phyloP scores from a whole-genome alignment of 1,139 yeast species.

The Lodderomyces margitis region DNA sequence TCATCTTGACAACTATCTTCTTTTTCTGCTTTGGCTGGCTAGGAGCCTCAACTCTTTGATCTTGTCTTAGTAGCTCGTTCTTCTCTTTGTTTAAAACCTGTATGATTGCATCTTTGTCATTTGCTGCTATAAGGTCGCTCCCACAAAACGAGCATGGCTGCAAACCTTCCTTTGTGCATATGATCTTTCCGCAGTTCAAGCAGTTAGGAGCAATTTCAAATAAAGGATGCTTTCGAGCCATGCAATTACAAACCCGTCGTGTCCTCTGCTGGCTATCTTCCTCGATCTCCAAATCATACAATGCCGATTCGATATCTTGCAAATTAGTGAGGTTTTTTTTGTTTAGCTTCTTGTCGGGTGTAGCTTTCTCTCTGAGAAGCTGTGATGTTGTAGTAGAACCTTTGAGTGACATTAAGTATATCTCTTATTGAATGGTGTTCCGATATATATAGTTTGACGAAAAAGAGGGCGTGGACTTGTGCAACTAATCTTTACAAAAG shows the following conservation, averaged over 20 bases:
- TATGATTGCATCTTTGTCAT: conserved; percentile 62
- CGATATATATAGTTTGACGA: no score
- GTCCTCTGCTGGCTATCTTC: conserved; percentile 13
- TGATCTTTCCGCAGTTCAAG: conserved; percentile 88
- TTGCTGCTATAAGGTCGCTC: conserved; percentile 54
- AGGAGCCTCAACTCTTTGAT: conserved; percentile 9
- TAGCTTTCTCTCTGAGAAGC: conserved; percentile 27
- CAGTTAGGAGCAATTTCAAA: conserved; percentile 93
- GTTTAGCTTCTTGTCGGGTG: conserved; percentile 23
- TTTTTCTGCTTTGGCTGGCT: conserved; percentile 17
- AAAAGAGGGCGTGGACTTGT: no score
- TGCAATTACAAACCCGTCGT: conserved; percentile 63
- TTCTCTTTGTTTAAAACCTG: conserved; percentile 51
- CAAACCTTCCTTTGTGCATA: conserved; percentile 85
- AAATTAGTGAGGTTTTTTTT: conserved; percentile 49
- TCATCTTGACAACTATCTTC: conserved; percentile 51
- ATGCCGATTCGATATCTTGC: conserved; percentile 53
- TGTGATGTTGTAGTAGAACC: conserved; percentile 38
- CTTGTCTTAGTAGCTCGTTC: conserved; percentile 13
- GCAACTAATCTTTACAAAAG: no score
- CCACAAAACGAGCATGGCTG: conserved; percentile 90
- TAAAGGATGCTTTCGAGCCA: conserved; percentile 82
- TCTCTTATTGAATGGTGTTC: no score
- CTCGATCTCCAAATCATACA: conserved; percentile 35
- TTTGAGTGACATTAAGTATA: conserved; percentile 12